phyloP scores from a whole-genome alignment of 2,329 filamentous ascomycete species.

The Fusarium lateritium region DNA sequence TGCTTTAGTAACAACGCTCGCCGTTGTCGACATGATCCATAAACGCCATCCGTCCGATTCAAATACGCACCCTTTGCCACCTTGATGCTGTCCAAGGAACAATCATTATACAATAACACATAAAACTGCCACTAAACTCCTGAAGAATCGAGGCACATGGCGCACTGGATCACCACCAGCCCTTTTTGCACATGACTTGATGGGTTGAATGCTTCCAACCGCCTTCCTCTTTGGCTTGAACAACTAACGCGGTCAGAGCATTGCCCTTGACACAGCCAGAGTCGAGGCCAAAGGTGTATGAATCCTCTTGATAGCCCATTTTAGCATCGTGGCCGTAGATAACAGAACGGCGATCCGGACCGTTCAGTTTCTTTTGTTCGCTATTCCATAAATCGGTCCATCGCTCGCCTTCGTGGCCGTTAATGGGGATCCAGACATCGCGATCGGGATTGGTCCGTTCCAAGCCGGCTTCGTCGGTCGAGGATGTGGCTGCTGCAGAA shows the following conservation, averaged over 20 bases:
- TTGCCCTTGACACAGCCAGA: conserved; percentile 85
- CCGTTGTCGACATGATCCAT: conserved; percentile 12
- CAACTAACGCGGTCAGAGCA: conserved; percentile 81
- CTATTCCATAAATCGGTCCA: conserved; percentile 78
- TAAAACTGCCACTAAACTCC: not conserved
- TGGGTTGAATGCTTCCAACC: conserved; percentile 56
- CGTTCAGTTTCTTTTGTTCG: conserved; percentile 57
- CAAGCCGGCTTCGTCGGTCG: conserved; percentile 1
- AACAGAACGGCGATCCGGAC: conserved; percentile 71
- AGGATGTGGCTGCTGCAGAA: not conserved
- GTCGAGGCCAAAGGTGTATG: conserved; percentile 88
- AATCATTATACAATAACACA: conserved; percentile 18
- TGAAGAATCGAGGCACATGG: not conserved
- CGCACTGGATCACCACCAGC: conserved; percentile 36
- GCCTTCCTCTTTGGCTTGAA: conserved; percentile 65
- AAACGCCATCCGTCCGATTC: conserved; percentile 29
- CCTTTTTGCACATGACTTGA: conserved; percentile 59
- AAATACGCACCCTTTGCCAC: conserved; percentile 8
- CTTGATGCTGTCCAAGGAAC: conserved; percentile 8
- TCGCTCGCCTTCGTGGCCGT: conserved; percentile 67
- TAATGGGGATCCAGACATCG: conserved; percentile 55
- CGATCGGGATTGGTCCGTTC: conserved; percentile 48
- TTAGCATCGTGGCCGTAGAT: conserved; percentile 91
- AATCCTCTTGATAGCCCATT: conserved; percentile 70
- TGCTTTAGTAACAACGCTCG: conserved; percentile 7